Evolutionary conservation across 768 basidiomycete species (phyloP).

Genomic region (Daedalea quercina): DNA sequence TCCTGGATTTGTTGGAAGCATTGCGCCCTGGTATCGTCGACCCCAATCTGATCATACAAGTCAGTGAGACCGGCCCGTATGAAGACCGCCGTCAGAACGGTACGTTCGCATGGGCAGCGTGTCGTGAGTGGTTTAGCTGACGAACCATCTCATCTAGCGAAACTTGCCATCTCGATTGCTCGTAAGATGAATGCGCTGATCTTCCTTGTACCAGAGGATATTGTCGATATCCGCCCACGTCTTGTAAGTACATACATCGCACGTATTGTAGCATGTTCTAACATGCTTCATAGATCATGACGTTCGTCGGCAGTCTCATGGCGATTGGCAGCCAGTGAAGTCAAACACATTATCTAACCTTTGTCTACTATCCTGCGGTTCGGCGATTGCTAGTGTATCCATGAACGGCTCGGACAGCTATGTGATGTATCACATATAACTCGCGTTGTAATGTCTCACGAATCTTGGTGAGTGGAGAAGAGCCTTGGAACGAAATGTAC

Average conservation of each 20-base stretch:
- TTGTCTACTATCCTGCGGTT: not conserved
- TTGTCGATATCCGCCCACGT: slow-evolving; percentile 88
- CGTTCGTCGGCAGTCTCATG: slow-evolving; percentile 94
- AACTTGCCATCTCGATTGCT: slow-evolving; percentile 97
- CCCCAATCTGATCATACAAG: slow-evolving; percentile 65
- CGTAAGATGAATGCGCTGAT: slow-evolving; percentile 95
- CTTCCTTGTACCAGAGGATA: slow-evolving; percentile 95
- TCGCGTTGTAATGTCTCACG: slow-evolving; percentile 2
- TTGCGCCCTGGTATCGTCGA: slow-evolving; percentile 95
- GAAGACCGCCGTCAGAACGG: slow-evolving; percentile 93
- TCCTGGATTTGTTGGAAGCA: slow-evolving; percentile 87
- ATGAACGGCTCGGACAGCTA: not conserved
- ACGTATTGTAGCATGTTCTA: not conserved
- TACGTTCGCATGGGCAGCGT: slow-evolving; percentile 27
- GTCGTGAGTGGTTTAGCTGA: too few relatives aligned
- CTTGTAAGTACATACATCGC: slow-evolving; percentile 48
- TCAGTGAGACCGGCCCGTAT: slow-evolving; percentile 56
- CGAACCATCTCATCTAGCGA: slow-evolving; percentile 47
- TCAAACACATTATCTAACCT: not conserved
- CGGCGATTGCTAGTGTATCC: not conserved
- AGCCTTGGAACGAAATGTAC: slow-evolving; percentile 6
- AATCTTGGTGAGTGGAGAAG: slow-evolving; percentile 1
- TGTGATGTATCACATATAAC: not conserved
- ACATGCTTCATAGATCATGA: slow-evolving; percentile 60
- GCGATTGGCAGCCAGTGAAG: slow-evolving; percentile 12